Percentiles rank a stretch among this genome's conserved stretches.
Conservation (phyloP, 2,329 filamentous ascomycete genomes). For the Cladosporium sp. region DNA sequence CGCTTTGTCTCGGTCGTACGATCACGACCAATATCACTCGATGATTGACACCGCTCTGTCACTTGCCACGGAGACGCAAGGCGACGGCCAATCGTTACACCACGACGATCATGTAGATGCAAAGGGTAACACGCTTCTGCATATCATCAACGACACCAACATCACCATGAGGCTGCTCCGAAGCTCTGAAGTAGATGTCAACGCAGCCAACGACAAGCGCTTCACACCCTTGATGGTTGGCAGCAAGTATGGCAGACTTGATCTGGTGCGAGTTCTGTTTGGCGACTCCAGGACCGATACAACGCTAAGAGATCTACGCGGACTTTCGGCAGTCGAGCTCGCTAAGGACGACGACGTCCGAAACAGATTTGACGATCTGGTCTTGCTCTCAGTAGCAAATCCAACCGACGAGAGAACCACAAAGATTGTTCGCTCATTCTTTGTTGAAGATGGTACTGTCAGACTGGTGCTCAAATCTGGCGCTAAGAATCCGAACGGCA, state of each 20-base stretch:
- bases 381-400: constrained; percentile 73
- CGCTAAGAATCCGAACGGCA: constrained; percentile 75
- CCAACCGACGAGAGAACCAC: constrained; percentile 80
- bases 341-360: constrained; percentile 97
- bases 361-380: constrained; percentile 92
- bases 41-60: constrained; percentile 85
- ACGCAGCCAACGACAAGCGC: constrained; percentile 89
- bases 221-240: constrained; percentile 98
- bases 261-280: constrained; percentile 87
- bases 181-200: constrained; percentile 90
- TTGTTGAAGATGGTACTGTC: constrained; percentile 93
- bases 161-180: constrained; percentile 75
- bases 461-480: constrained; percentile 93
- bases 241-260: constrained; percentile 94
- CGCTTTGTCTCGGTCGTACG: constrained; percentile 91
- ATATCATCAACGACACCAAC: constrained; percentile 85
- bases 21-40: constrained; percentile 78
- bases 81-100: constrained; percentile 77
- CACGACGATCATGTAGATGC: constrained; percentile 88
- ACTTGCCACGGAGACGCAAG: constrained; percentile 72
- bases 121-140: constrained; percentile 93
- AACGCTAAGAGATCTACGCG: constrained; percentile 78
- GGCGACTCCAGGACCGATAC: constrained; percentile 84
- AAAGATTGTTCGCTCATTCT: constrained; percentile 90
- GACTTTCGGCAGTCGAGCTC: constrained; percentile 89